Conservation (phyloP, 345 rosid species). For the Durio zibethinus region DNA sequence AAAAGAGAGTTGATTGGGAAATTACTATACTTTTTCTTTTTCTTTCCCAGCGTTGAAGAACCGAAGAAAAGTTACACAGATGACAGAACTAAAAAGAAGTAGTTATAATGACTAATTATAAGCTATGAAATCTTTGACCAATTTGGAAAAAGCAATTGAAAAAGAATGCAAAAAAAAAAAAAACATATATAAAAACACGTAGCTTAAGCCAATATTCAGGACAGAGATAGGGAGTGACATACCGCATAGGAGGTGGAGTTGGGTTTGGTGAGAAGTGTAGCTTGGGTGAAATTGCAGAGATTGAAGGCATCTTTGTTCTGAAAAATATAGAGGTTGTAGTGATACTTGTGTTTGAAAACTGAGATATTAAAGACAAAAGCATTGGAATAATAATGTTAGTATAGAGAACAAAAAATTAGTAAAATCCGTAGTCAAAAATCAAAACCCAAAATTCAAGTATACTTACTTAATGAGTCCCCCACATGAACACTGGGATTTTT, state of each 20-base stretch:
- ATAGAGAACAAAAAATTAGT: too few species aligned
- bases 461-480: constrained; percentile 46
- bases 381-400: not conserved
- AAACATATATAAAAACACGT: not conserved
- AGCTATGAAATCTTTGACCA: not conserved
- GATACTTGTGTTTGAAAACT: constrained; percentile 84
- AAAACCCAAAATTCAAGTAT: not conserved
- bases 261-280: constrained; percentile 73
- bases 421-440: too few species aligned
- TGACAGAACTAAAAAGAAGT: not conserved
- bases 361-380: not conserved
- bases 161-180: not conserved
- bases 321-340: constrained; percentile 77
- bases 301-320: constrained; percentile 67
- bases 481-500: constrained; percentile 60
- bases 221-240: not conserved
- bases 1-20: not conserved
- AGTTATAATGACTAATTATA: not conserved
- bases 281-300: constrained; percentile 74
- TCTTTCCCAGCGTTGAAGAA: not conserved
- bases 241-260: constrained; percentile 70
- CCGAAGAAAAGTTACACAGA: not conserved
- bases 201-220: not conserved
- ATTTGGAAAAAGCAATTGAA: not conserved
- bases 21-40: not conserved